A percentile compares a stretch with the other conserved stretches of the same genome.
phyloP scores from a whole-genome alignment of 495 filamentous ascomycete species.

The Aspergillus sparsus region DNA sequence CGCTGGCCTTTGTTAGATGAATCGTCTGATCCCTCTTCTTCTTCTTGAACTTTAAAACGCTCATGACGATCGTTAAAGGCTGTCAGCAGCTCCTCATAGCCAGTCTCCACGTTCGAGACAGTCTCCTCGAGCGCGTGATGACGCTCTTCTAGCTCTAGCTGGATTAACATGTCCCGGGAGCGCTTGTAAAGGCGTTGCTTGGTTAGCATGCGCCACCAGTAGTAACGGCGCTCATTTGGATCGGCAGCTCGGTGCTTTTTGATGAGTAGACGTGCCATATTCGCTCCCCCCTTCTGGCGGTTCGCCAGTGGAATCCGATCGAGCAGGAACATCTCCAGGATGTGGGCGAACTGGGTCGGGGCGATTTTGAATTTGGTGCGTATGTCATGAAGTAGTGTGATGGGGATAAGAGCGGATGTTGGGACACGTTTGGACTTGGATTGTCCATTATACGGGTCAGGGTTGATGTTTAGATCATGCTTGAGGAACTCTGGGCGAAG shows the following conservation, averaged over 20 bases:
- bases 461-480: conserved; percentile 47
- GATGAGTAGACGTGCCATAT: conserved; percentile 53
- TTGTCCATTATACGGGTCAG: conserved; percentile 39
- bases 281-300: conserved; percentile 54
- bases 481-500: conserved; percentile 52
- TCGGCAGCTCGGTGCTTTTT: conserved; percentile 54
- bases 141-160: conserved; percentile 74
- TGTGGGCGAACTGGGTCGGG: conserved; percentile 79
- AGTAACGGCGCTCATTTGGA: conserved; percentile 64
- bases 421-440: conserved; percentile 54
- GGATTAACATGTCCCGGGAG: conserved; percentile 72
- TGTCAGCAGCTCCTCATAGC: conserved; percentile 71
- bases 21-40: conserved; percentile 25
- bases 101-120: conserved; percentile 73
- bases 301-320: conserved; percentile 65
- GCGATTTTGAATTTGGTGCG: conserved; percentile 73
- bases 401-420: conserved; percentile 61
- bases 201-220: conserved; percentile 78
- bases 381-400: conserved; percentile 56
- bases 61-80: conserved; percentile 47
- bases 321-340: conserved; percentile 88
- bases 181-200: conserved; percentile 82
- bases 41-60: conserved; percentile 25
- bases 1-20: conserved; percentile 35
- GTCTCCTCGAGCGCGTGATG: conserved; percentile 81